Evolutionary conservation across 1,139 yeast species (phyloP), one percentile per base, ranked within the genome.

Genomic region (Geotrichum europaeum): DNA sequence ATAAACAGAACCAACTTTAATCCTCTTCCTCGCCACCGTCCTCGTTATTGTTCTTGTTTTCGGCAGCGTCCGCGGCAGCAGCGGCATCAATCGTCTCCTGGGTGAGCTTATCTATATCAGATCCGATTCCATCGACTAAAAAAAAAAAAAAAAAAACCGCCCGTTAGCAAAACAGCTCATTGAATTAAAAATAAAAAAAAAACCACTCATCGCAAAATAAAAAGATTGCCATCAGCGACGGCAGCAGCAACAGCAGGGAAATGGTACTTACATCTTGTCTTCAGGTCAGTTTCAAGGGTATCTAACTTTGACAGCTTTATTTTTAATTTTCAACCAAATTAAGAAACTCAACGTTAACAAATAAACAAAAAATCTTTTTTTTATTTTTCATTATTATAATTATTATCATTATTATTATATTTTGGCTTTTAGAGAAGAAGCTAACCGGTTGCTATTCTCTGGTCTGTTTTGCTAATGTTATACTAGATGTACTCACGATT

Each of bases 281-380:
- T 59, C n/a, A 59, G 43, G 13, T 55, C 58, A 7, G 56, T 30
- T 32, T 59, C 61, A 15, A 59, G 55, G 45, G 55, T 59, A 4
- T 59, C 55, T 4, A 59, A 53, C 32, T 59, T 59, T 49, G 53
- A 34, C 24, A 59, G 28, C 61, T 59, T 28, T 28, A 28, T 28
- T 24, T 24, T 24, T 24, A 24, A 1, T 10, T 32, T 40, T 18
- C 15, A 18, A 18, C 20, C 9, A 22, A 3, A 34, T 40, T 24
- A 24, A 43, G 18, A 24, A 24, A 34, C 40, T 22, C 20, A 25
- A 15, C 20, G 32, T 24, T 15, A 36, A 53, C 34, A 15, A 43
- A n/a, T 7, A 12, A 18, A 13, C 18, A 28, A 15, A 50, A 24
- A 6, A 10, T n/a, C 3, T 47, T 47, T 18, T 18, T 30, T 10